A percentile compares a stretch with the other conserved stretches of the same genome.
These are phyloP conservation scores for Intubia oerlemansii DNA, from an alignment of 2,329 filamentous ascomycete species.

Conservation along the genomic window DNA sequence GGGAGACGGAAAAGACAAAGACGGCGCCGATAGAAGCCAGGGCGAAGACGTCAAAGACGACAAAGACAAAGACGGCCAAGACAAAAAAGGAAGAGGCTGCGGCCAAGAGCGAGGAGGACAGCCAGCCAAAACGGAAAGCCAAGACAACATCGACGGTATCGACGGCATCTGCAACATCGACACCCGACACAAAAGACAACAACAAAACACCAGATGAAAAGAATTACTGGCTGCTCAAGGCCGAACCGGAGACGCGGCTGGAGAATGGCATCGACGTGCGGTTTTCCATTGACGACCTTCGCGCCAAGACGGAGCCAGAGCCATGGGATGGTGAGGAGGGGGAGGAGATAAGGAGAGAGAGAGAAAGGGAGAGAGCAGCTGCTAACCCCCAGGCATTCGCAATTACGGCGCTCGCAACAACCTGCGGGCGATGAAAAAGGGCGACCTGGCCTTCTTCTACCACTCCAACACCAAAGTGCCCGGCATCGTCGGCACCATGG, in stretches of 20 bases:
- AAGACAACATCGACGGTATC: too few relatives aligned
- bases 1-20: too few relatives aligned
- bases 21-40: neutral
- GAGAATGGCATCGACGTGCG: slow-evolving; percentile 77
- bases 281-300: slow-evolving; percentile 86
- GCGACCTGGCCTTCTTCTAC: slow-evolving; percentile 91
- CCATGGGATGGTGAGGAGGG: slow-evolving; percentile 94
- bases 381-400: too few relatives aligned
- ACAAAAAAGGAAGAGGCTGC: neutral
- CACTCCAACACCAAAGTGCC: slow-evolving; percentile 85
- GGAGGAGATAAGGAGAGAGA: too few relatives aligned
- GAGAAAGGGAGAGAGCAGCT: too few relatives aligned
- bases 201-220: neutral
- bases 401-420: slow-evolving; percentile 60
- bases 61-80: neutral
- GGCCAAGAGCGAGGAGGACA: too few relatives aligned
- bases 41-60: neutral
- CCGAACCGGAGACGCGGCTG: slow-evolving; percentile 67
- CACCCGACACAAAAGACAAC: neutral
- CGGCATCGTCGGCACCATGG: slow-evolving; percentile 73
- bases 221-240: slow-evolving; percentile 64
- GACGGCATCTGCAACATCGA: too few relatives aligned
- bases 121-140: too few relatives aligned
- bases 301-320: slow-evolving; percentile 51
- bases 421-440: slow-evolving; percentile 73